A percentile compares a stretch with the other conserved stretches of the same genome.
These are phyloP conservation scores for Posidonia oceanica DNA, from an alignment of 116 monocot genomes.

Conservation along the genomic window DNA sequence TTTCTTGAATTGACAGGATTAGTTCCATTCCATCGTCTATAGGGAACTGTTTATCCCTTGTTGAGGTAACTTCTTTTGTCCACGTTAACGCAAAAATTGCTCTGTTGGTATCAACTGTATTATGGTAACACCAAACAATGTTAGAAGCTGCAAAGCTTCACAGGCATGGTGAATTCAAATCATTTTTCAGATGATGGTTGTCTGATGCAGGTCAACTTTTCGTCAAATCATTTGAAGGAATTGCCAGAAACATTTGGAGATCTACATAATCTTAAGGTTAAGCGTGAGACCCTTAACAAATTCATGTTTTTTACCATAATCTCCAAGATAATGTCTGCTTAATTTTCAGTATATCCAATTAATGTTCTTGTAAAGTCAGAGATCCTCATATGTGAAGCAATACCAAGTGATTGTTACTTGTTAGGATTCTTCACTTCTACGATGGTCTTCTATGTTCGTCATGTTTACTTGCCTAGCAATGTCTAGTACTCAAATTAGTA, in stretches of 20 bases:
- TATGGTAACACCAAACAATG: not conserved
- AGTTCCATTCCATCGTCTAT: conserved; percentile 47
- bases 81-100: not conserved
- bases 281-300: not conserved
- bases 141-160: too few species aligned
- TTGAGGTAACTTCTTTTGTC: conserved; percentile 39
- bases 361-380: too few species aligned
- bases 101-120: not conserved
- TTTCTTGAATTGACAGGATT: conserved; percentile 41
- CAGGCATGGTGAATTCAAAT: too few species aligned
- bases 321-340: too few species aligned
- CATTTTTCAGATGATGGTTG: not conserved
- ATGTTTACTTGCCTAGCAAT: too few species aligned
- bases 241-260: conserved; percentile 69
- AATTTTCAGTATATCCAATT: too few species aligned
- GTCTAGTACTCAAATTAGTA: too few species aligned
- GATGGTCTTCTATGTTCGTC: too few species aligned
- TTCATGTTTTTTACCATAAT: not conserved
- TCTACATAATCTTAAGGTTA: conserved; percentile 65
- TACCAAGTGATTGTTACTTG: too few species aligned
- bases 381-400: too few species aligned
- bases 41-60: conserved; percentile 59
- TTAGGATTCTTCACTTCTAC: too few species aligned
- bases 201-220: conserved; percentile 65
- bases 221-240: conserved; percentile 68